A percentile compares a stretch with the other conserved stretches of the same genome.
Evolutionary conservation across 495 filamentous ascomycete species (phyloP).

Genomic region (Umbilicaria muhlenbergii): DNA sequence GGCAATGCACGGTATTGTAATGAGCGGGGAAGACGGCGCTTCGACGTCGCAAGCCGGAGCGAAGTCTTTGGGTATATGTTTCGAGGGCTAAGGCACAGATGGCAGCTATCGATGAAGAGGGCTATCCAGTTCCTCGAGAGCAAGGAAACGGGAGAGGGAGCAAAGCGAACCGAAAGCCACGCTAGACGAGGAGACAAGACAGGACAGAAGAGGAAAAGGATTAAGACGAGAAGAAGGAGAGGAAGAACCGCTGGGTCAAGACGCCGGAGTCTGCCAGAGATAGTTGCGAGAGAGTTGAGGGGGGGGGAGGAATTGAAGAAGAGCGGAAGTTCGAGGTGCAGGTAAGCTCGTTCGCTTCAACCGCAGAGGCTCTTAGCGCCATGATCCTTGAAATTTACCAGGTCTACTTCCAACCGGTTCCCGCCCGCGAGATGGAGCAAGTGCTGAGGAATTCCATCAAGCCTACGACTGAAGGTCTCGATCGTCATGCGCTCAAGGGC

Average conservation of each 20-base stretch:
- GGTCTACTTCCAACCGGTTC: not conserved
- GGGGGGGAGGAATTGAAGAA: conserved; percentile 10
- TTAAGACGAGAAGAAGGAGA: conserved; percentile 14
- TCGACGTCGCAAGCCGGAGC: conserved; percentile 1
- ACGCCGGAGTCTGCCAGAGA: not conserved
- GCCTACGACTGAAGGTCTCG: conserved; percentile 2
- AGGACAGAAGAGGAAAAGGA: conserved; percentile 12
- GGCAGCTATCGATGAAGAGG: conserved; percentile 12
- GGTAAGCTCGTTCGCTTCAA: not conserved
- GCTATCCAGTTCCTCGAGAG: conserved; percentile 4
- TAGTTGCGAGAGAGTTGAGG: not conserved
- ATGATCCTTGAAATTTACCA: too few species aligned
- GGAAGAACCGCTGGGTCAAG: conserved; percentile 6
- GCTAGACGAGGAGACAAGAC: conserved; percentile 7
- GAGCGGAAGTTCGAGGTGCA: conserved; percentile 4
- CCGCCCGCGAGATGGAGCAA: conserved; percentile 2
- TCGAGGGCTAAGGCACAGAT: conserved; percentile 14
- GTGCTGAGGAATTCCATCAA: conserved; percentile 3
- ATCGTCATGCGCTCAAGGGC: conserved; percentile 12
- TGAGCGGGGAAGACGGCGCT: conserved; percentile 2
- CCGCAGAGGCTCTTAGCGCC: too few species aligned
- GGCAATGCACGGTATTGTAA: conserved; percentile 8
- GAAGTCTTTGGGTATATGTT: not conserved
- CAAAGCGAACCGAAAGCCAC: conserved; percentile 4
- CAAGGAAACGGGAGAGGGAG: conserved; percentile 2